Conservation (phyloP, 805 yeast genomes). For the Saturnispora sanitii region DNA sequence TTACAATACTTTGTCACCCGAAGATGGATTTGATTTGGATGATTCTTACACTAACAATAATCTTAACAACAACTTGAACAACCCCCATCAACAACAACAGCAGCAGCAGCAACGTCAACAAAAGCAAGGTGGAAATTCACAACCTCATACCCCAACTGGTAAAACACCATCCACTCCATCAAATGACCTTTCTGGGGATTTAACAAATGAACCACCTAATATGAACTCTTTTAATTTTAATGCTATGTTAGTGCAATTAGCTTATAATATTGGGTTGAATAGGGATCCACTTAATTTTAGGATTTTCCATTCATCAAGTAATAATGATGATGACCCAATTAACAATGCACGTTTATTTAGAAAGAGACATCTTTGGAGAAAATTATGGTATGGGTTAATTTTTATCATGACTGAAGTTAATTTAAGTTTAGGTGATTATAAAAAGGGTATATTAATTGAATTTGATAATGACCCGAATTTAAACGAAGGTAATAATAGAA, state of each 20-base stretch:
- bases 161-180: constrained; percentile 16
- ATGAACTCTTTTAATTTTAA: constrained; percentile 29
- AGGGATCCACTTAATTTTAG: constrained; percentile 38
- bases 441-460: constrained; percentile 29
- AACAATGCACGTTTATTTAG: constrained; percentile 25
- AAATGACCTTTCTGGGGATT: constrained; percentile 29
- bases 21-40: constrained; percentile 38
- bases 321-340: constrained; percentile 21
- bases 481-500: constrained; percentile 22
- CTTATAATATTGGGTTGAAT: constrained; percentile 37
- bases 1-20: constrained; percentile 49
- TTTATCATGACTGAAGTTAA: constrained; percentile 27
- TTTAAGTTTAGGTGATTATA: constrained; percentile 29
- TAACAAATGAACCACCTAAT: constrained; percentile 27
- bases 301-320: constrained; percentile 21
- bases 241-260: constrained; percentile 32
- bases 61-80: constrained; percentile 20
- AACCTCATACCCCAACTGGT: background rate
- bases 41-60: constrained; percentile 29
- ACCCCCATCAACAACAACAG: background rate
- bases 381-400: constrained; percentile 30
- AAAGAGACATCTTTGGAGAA: constrained; percentile 32
- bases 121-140: background rate
- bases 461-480: constrained; percentile 29
- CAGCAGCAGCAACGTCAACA: background rate